Percentiles rank a stretch among this genome's conserved stretches.
Evolutionary conservation across 345 rosid species (phyloP).

Genomic region (Stellera chamaejasme): DNA sequence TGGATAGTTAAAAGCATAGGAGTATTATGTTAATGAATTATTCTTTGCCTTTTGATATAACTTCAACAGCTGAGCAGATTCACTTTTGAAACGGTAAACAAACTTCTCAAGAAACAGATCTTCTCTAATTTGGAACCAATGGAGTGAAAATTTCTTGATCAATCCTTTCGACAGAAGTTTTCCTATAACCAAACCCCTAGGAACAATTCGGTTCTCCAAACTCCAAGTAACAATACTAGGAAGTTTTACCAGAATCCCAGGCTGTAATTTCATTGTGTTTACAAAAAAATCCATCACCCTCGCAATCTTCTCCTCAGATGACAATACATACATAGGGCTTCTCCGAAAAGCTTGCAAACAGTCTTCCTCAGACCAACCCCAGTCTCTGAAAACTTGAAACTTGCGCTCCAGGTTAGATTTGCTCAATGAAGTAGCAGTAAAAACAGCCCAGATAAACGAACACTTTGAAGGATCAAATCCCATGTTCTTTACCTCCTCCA

Average conservation of each 20-base stretch:
- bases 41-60: conserved; percentile 11
- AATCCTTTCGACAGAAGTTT: conserved; percentile 17
- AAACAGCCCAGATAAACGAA: conserved; percentile 12
- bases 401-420: conserved; percentile 18
- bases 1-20: background rate
- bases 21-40: background rate
- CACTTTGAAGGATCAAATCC: conserved; percentile 13
- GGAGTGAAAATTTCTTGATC: conserved; percentile 9
- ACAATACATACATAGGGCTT: conserved; percentile 4
- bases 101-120: conserved; percentile 11
- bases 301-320: conserved; percentile 3
- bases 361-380: conserved; percentile 26
- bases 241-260: background rate
- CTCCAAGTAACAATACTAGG: background rate
- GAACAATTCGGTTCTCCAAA: conserved; percentile 25
- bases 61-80: conserved; percentile 12
- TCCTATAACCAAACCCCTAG: conserved; percentile 20
- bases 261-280: conserved; percentile 12
- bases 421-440: background rate
- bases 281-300: conserved; percentile 16
- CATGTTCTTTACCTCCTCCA: conserved; percentile 16
- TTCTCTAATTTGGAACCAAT: conserved; percentile 2
- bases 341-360: conserved; percentile 8
- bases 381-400: conserved; percentile 9
- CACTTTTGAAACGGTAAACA: conserved; percentile 9